Percentiles rank a stretch among this genome's conserved stretches.
Conservation (phyloP, 257 asterid species). For the Craterostigma plantagineum region DNA sequence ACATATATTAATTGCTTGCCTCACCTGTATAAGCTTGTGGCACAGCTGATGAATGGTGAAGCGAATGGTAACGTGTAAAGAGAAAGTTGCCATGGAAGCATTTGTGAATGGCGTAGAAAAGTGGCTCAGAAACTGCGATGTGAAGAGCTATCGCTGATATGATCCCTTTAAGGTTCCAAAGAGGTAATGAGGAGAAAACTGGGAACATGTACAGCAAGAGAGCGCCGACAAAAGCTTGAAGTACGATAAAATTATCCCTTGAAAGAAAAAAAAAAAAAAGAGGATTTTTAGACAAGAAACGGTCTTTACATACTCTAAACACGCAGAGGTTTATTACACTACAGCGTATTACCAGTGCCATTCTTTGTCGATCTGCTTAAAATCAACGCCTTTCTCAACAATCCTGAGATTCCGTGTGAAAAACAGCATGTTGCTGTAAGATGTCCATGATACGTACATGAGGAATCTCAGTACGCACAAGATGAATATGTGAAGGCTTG, state of each 20-base stretch:
- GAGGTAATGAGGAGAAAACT: slow-evolving; percentile 16
- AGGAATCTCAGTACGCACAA: slow-evolving; percentile 31
- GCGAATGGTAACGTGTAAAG: slow-evolving; percentile 46
- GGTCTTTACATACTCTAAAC: too few species aligned
- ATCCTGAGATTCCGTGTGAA: slow-evolving; percentile 52
- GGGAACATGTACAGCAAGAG: slow-evolving; percentile 26
- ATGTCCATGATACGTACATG: slow-evolving; percentile 34
- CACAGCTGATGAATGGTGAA: slow-evolving; percentile 68
- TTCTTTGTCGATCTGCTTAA: slow-evolving; percentile 73
- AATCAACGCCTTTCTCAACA: slow-evolving; percentile 47
- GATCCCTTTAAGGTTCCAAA: slow-evolving; percentile 44
- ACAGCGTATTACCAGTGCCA: slow-evolving; percentile 51
- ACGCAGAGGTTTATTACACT: too few species aligned
- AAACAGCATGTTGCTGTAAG: slow-evolving; percentile 57
- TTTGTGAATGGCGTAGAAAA: slow-evolving; percentile 53
- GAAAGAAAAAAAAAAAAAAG: neutral
- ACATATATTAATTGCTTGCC: neutral
- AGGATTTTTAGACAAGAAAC: neutral
- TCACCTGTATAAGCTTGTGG: slow-evolving; percentile 75
- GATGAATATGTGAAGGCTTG: slow-evolving; percentile 47
- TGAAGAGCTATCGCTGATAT: slow-evolving; percentile 32
- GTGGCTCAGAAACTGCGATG: slow-evolving; percentile 51
- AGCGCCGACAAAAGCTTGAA: slow-evolving; percentile 48
- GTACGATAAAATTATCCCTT: slow-evolving; percentile 79
- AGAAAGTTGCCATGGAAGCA: slow-evolving; percentile 44